Evolutionary conservation across 2,329 filamentous ascomycete genomes (phyloP).

Genomic region (Lasiodiplodia hormozganensis): DNA sequence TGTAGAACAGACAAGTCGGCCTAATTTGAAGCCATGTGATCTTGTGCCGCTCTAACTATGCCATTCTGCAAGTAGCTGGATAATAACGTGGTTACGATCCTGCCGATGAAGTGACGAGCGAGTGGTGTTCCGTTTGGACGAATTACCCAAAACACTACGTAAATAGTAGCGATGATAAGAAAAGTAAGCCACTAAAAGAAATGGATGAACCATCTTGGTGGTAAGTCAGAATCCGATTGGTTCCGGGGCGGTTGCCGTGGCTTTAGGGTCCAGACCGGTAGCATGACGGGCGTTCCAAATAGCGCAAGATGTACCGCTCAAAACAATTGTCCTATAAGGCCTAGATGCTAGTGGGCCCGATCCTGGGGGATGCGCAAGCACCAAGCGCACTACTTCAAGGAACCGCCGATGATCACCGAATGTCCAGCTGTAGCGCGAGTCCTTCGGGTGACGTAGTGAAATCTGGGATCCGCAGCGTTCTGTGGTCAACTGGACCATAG

Average conservation of each 20-base stretch:
- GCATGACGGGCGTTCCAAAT: constrained; percentile 61
- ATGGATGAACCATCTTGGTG: too few species aligned
- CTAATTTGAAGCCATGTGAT: too few species aligned
- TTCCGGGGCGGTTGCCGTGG: constrained; percentile 25
- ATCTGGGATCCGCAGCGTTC: constrained; percentile 64
- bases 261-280: constrained; percentile 68
- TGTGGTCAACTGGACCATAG: constrained; percentile 62
- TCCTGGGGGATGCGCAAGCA: constrained; percentile 59
- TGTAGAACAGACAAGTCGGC: too few species aligned
- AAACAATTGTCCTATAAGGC: constrained; percentile 68
- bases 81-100: too few species aligned
- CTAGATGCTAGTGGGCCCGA: constrained; percentile 71
- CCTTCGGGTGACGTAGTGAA: constrained; percentile 61
- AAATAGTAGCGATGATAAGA: too few species aligned
- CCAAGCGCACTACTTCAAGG: constrained; percentile 65
- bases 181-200: too few species aligned
- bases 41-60: too few species aligned
- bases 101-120: too few species aligned
- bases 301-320: constrained; percentile 54
- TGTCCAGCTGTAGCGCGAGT: constrained; percentile 42
- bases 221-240: too few species aligned
- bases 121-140: too few species aligned
- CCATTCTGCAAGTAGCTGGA: too few species aligned
- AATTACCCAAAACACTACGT: too few species aligned
- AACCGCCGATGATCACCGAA: constrained; percentile 55